Percentiles rank a stretch among this genome's conserved stretches.
These are phyloP conservation scores for Macrotyloma uniflorum DNA, from an alignment of 306 rosid species.

Conservation along the genomic window DNA sequence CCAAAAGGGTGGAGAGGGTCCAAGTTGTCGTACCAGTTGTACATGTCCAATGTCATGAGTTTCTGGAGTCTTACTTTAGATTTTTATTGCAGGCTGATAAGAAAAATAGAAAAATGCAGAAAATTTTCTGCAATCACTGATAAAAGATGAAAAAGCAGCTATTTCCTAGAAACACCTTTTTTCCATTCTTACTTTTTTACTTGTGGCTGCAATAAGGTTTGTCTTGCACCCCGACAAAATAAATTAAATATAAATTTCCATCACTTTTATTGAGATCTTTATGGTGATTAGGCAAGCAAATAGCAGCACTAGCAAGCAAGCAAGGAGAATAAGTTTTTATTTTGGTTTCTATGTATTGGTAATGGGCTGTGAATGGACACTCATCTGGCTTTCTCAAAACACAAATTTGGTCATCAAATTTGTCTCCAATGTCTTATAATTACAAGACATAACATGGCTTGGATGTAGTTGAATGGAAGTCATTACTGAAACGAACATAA, in stretches of 20 bases:
- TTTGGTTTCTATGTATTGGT: neutral
- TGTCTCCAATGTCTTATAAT: neutral
- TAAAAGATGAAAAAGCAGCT: constrained; percentile 41
- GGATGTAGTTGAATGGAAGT: neutral
- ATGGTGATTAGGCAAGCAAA: neutral
- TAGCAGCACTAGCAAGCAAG: neutral
- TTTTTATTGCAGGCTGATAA: constrained; percentile 19
- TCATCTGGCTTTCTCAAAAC: constrained; percentile 2
- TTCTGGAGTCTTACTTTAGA: constrained; percentile 44
- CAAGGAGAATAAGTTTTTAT: neutral
- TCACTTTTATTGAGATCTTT: neutral
- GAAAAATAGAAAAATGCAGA: constrained; percentile 23
- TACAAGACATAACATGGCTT: constrained; percentile 17
- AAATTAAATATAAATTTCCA: constrained; percentile 1
- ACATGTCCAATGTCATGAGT: constrained; percentile 35
- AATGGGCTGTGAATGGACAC: neutral
- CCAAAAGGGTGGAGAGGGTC: constrained; percentile 23
- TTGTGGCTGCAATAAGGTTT: constrained; percentile 13
- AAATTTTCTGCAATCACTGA: constrained; percentile 33
- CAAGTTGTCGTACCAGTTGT: constrained; percentile 16
- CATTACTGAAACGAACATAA: neutral
- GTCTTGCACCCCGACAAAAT: constrained; percentile 20
- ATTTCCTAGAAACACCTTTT: constrained; percentile 28
- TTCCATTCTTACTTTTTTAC: constrained; percentile 33
- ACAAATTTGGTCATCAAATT: neutral